Evolutionary conservation across 2,329 filamentous ascomycete genomes (phyloP).

Genomic region (Sphaerulina musiva): DNA sequence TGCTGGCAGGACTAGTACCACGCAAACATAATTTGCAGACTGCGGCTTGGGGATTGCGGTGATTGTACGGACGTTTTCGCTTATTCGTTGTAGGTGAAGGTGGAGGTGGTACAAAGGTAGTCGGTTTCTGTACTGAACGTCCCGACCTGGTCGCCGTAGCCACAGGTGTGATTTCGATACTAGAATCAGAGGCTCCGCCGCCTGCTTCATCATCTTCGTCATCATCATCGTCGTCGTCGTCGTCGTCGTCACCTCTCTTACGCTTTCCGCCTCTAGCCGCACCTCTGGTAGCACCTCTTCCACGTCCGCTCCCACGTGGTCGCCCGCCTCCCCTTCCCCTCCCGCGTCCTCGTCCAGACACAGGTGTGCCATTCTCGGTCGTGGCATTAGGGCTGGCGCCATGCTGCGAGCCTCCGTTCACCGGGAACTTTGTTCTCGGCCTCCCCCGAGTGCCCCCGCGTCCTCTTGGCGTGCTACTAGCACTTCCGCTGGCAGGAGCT

Average conservation of each 20-base stretch:
- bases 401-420: not conserved
- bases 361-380: constrained; percentile 6
- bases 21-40: constrained; percentile 68
- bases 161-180: constrained; percentile 46
- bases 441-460: constrained; percentile 24
- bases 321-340: constrained; percentile 32
- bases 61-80: constrained; percentile 53
- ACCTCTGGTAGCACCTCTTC: constrained; percentile 31
- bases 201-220: constrained; percentile 36
- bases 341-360: constrained; percentile 22
- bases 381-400: not conserved
- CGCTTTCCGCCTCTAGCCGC: constrained; percentile 31
- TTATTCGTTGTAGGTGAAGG: constrained; percentile 44
- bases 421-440: constrained; percentile 11
- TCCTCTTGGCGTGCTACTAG: constrained; percentile 26
- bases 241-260: constrained; percentile 35
- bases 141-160: constrained; percentile 70
- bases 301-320: constrained; percentile 34
- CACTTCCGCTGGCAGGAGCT: constrained; percentile 13
- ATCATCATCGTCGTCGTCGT: constrained; percentile 37
- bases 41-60: constrained; percentile 49
- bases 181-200: constrained; percentile 26
- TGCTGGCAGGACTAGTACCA: constrained; percentile 63
- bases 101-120: constrained; percentile 54
- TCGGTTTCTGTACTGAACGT: constrained; percentile 61